phyloP scores from a whole-genome alignment of 257 asterid species.

The Solanum chiquidenum region DNA sequence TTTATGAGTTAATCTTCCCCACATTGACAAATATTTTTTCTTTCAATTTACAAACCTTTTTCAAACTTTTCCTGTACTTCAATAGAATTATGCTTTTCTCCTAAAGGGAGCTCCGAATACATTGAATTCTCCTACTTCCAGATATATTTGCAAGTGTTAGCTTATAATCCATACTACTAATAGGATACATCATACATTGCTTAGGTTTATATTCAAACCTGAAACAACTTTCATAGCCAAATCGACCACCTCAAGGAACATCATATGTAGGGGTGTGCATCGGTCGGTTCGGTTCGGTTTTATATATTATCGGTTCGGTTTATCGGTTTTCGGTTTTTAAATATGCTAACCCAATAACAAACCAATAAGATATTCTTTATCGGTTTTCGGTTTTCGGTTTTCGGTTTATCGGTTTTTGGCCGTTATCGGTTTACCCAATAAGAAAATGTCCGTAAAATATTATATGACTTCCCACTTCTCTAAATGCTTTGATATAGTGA shows the following conservation, averaged over 20 bases:
- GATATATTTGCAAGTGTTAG: neutral
- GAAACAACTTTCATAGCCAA: neutral
- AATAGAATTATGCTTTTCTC: neutral
- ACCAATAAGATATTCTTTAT: too few species aligned
- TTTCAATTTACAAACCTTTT: neutral
- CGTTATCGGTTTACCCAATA: too few species aligned
- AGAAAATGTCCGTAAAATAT: too few species aligned
- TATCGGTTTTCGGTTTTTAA: too few species aligned
- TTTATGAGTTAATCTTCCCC: neutral
- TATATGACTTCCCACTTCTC: too few species aligned
- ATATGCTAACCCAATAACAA: too few species aligned
- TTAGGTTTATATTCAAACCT: neutral
- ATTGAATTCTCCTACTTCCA: neutral
- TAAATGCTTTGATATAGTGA: too few species aligned
- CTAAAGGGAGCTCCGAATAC: neutral
- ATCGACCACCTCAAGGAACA: neutral
- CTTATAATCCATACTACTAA: neutral
- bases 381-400: too few species aligned
- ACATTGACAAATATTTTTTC: neutral
- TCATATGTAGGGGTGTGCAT: neutral
- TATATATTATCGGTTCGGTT: too few species aligned
- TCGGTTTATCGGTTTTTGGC: too few species aligned
- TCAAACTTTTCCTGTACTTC: neutral
- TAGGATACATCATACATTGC: neutral
- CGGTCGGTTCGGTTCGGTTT: neutral